Evolutionary conservation across 371 early-diverging fungal genomes (phyloP).

Genomic region (Apophysomyces ossiformis): DNA sequence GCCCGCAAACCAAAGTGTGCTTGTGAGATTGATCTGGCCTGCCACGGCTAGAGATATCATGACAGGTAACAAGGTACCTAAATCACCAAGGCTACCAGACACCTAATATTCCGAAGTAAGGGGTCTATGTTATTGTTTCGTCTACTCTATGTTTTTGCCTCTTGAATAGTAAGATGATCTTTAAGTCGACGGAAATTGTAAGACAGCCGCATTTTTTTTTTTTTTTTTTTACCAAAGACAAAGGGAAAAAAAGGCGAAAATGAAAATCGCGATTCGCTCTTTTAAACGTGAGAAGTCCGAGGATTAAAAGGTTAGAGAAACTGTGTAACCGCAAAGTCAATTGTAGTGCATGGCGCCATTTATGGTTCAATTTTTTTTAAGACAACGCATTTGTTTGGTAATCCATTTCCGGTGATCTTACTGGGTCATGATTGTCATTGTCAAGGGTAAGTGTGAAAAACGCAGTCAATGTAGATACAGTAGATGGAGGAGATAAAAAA

Average conservation of each 20-base stretch:
- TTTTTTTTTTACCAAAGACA: background rate
- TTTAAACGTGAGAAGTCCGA: slow-evolving; percentile 9
- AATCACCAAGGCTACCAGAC: slow-evolving; percentile 80
- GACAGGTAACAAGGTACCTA: slow-evolving; percentile 89
- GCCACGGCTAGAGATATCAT: slow-evolving; percentile 79
- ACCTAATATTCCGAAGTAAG: slow-evolving; percentile 34
- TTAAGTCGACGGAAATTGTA: slow-evolving; percentile 10
- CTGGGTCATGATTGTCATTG: background rate
- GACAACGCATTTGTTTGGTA: background rate
- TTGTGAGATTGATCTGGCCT: slow-evolving; percentile 77
- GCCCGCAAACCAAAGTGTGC: slow-evolving; percentile 88
- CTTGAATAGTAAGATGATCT: slow-evolving; percentile 39
- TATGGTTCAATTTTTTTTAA: too few relatives aligned
- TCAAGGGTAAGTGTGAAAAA: background rate
- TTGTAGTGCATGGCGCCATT: too few relatives aligned
- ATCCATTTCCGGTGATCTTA: background rate
- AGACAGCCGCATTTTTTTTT: background rate
- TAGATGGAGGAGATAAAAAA: background rate
- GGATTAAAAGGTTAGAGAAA: background rate
- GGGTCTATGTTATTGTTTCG: background rate
- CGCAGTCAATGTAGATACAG: background rate
- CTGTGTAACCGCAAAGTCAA: background rate
- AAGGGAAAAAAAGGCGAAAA: background rate
- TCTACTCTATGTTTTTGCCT: slow-evolving; percentile 22
- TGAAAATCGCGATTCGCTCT: background rate